phyloP scores from a whole-genome alignment of 441 rosid species.

The Daphne laureola region DNA sequence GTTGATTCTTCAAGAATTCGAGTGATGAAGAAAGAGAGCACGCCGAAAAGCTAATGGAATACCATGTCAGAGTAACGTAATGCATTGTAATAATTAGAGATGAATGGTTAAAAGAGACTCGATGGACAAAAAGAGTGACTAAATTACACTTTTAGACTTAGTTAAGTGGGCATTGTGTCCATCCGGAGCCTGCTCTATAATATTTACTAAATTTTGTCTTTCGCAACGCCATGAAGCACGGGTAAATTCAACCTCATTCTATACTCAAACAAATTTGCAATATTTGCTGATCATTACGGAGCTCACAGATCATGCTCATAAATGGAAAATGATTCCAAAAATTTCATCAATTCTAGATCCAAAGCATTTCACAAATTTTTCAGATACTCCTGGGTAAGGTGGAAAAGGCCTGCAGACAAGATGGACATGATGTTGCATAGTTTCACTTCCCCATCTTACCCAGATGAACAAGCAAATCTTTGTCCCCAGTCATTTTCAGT shows the following conservation, averaged over 20 bases:
- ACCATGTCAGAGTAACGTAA: constrained; percentile 25
- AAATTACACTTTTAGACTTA: no score
- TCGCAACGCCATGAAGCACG: no score
- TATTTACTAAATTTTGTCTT: no score
- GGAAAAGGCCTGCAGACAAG: not conserved
- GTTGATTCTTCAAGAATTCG: constrained; percentile 45
- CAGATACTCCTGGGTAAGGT: not conserved
- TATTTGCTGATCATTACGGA: not conserved
- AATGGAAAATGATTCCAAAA: not conserved
- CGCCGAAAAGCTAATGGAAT: constrained; percentile 49
- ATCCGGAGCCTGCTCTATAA: no score
- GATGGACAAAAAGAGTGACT: no score
- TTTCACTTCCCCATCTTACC: constrained; percentile 19
- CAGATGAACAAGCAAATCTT: constrained; percentile 33
- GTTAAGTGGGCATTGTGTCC: no score
- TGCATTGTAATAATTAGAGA: no score
- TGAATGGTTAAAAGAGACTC: no score
- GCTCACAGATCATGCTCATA: not conserved
- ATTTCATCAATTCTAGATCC: not conserved
- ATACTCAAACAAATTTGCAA: no score
- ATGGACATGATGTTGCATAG: constrained; percentile 1
- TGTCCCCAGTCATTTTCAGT: constrained; percentile 38
- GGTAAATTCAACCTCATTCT: no score
- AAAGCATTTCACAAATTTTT: not conserved
- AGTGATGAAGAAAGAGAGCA: constrained; percentile 50